These are phyloP conservation scores for Schwanniomyces polymorphus DNA, from an alignment of 805 yeast genomes.

Conservation along the genomic window DNA sequence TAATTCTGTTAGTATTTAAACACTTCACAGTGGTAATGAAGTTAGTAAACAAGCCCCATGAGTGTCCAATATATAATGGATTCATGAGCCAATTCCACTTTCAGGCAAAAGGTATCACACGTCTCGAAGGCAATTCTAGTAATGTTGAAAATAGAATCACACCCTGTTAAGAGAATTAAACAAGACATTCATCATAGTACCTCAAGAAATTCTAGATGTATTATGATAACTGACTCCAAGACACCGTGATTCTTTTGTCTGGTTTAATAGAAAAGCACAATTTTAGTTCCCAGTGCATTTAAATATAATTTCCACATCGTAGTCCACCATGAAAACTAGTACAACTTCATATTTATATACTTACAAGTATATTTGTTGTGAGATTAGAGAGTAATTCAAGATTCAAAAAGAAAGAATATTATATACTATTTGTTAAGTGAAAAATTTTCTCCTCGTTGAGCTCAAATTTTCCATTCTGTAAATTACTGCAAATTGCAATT, in stretches of 20 bases:
- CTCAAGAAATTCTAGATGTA: not conserved
- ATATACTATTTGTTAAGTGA: not conserved
- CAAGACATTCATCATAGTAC: conserved; percentile 5
- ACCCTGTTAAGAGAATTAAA: conserved; percentile 5
- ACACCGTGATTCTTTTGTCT: conserved; percentile 16
- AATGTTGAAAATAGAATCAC: conserved; percentile 13
- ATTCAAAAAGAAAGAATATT: not conserved
- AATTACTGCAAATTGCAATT: not conserved
- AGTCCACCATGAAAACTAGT: not conserved
- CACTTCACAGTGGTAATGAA: conserved; percentile 2
- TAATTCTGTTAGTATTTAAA: conserved; percentile 12
- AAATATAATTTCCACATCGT: not conserved
- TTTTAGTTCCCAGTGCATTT: not conserved
- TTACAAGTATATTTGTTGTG: not conserved
- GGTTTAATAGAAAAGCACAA: not conserved
- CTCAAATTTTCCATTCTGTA: not conserved
- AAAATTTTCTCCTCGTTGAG: not conserved
- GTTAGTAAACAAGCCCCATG: conserved; percentile 28
- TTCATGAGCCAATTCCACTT: conserved; percentile 26
- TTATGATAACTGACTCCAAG: conserved; percentile 14
- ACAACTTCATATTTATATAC: not conserved
- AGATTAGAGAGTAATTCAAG: not conserved
- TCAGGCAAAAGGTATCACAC: conserved; percentile 22
- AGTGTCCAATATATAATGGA: conserved; percentile 35
- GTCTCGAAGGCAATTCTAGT: conserved; percentile 17